Base-by-base conservation (phyloP, 106 monocot genomes). In the Allium cepa region DNA sequence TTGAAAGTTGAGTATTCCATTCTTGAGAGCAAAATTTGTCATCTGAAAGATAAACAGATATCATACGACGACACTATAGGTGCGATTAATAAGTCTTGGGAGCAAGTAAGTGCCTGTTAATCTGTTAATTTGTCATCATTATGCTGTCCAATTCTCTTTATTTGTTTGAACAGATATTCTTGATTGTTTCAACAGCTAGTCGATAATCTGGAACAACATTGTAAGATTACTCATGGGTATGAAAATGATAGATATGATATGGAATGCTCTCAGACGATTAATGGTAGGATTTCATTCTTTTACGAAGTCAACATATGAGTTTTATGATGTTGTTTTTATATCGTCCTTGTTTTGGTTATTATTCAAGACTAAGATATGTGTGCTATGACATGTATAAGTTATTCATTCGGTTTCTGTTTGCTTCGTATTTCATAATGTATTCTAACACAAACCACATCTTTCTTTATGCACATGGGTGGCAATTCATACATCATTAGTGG, bases 1-100 rank as follows among this genome's bases (percentile, higher is more conserved):
- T 89, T 89, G 64, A 92, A 84, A 59, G 75, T 99, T 53, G 99
- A 90, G 72, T 87, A 76, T 71, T 74, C 51, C 79, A 72, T 64
- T 63, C 84, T 92, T 47, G 82, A 99, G 59, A 80, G 76, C 65
- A 93, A 87, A 80, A 84, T 81, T 46, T 68, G 70, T 73, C 80
- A 83, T 59, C 67, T 86, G 57, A 78, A 83, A 77, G 80, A 90
- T 51, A 84, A 85, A 63, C 90, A 93, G 14, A 76, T 68, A 62
- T 60, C 56, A 47, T 79, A 79, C 66, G 69, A 69, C 64, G 84
- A 90, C 22, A 87, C 85, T 56, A 53, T 90, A 73, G 50, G 57
- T 5, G 57, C 77, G 26, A 80, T 85, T 57, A 83, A 79, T 60
- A 79, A 72, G 45, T 83, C 84, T 7, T 92, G 92, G 92, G 85